Evolutionary conservation across 2,329 filamentous ascomycete genomes (phyloP), one percentile per base, ranked within the genome.

Genomic region (Penicillium sp.): DNA sequence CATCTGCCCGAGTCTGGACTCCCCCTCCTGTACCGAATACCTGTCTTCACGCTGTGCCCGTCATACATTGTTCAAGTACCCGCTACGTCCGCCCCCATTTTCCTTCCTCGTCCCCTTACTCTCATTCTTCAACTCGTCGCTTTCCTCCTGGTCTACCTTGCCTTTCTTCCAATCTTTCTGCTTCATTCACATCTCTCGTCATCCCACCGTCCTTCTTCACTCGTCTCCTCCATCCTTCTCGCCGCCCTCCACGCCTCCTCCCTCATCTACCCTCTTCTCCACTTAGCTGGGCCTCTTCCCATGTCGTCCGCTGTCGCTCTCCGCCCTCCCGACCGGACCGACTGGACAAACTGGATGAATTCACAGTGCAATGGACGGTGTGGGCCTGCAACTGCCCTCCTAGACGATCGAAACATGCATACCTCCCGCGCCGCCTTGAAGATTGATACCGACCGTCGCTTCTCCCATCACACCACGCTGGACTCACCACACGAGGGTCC

Each of bases 341-440:
- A 65, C 68, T 75, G 71, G 65, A 76, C 61, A 69, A 62, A 66
- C 67, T 75, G 71, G 65, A 76, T 76, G 72, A 70, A 74, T 73
- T 63, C 66, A 59, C 60, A 66, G 65, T 75, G 73, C 67, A 67
- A 75, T 76, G 73, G 72, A 72, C 67, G 66, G 44, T 67, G 63
- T 62, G 68, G 69, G 62, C 70, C 71, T 66, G 55, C 65, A 58
- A 62, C 65, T 68, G 53, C 64, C 53, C 58, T 68, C 59, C 62
- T 68, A 64, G 63, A 73, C 63, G 68, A 68, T 53, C 56, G 68
- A 66, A 67, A 68, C 66, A 75, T 76, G 74, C 70, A 66, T 65
- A 65, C 70, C 22, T 65, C 70, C 51, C 64, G 68, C 50, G 60
- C 68, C 58, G 61, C 65, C 54, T 59, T 68, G 53, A 67, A 65